Conservation (phyloP, 2,329 filamentous ascomycete genomes). For the Exophiala sp. region DNA sequence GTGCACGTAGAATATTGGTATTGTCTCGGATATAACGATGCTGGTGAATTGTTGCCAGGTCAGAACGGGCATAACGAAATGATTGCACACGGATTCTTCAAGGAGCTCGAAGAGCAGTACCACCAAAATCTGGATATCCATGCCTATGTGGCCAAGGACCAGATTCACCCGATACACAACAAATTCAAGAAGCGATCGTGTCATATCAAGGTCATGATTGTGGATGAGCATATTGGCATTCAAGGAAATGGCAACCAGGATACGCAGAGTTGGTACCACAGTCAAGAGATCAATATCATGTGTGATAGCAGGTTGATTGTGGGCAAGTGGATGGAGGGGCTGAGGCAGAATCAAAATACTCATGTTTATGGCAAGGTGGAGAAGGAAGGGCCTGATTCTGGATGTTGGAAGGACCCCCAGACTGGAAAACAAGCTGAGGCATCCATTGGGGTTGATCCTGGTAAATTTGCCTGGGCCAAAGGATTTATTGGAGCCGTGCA, state of each 20-base stretch:
- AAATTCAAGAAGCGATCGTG: conserved; percentile 64
- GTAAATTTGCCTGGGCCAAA: conserved; percentile 57
- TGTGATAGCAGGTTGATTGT: conserved; percentile 64
- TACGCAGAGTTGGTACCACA: conserved; percentile 75
- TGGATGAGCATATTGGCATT: conserved; percentile 65
- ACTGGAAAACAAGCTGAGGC: conserved; percentile 48
- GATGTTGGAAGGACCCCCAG: conserved; percentile 58
- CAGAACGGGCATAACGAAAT: conserved; percentile 76
- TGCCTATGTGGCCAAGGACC: conserved; percentile 73
- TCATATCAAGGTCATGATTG: conserved; percentile 75
- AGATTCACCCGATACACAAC: conserved; percentile 64
- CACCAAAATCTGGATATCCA: conserved; percentile 56
- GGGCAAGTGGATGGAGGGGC: conserved; percentile 57
- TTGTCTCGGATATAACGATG: conserved; percentile 75
- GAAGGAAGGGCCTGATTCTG: conserved; percentile 47
- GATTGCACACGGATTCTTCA: conserved; percentile 59
- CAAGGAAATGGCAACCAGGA: conserved; percentile 75
- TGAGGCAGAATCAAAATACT: conserved; percentile 67
- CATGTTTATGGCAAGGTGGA: conserved; percentile 53
- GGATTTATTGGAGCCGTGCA: conserved; percentile 57
- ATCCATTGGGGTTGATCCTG: conserved; percentile 52
- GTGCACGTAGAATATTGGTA: conserved; percentile 67
- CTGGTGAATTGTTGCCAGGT: conserved; percentile 69
- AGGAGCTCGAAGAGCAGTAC: conserved; percentile 51
- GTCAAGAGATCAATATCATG: conserved; percentile 74